Base-by-base conservation (phyloP, 2,329 filamentous ascomycete genomes). In the Colletotrichum brevisporum region DNA sequence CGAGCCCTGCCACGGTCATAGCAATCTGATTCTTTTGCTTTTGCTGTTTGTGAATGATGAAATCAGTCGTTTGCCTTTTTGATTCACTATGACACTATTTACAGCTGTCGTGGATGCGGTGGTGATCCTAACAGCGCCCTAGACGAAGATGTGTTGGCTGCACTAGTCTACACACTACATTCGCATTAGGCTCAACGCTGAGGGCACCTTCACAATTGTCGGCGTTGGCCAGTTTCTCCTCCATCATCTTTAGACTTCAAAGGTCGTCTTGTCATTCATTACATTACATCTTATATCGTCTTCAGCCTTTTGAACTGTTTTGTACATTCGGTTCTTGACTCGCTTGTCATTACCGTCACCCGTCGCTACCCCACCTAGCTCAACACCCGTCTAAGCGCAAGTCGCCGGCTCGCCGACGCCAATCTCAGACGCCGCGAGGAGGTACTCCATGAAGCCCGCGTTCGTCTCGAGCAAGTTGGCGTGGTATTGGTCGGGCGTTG, bases 361-460 rank as follows among this genome's bases (percentile, higher is more conserved):
- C 43, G 18, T 47, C 15, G 15, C 9, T 31, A 8, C 41, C 41
- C 41, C 13, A 4, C 47, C 18, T 4, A 21, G 26, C 55, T 1
- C 41, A 2, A 39, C 10, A 45, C 10, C 5, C 0, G 0, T 9
- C 0, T 45, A 61, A 16, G 45, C 36, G 65, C 69, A 71, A 8
- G 56, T 69, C 48, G 53, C 60, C 27, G 69, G 59, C 27, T 71
- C 56, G 45, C 70, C 70, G 4, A 72, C 41, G 26, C 70, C 70
- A 39, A 71, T 65, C 39, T 71, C 70, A 0, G 70, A 65, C 15
- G 70, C 70, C 2, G 70, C 65, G 2, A 72, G 69, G 31, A 82
- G 72, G 57, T 85, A 75, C 74, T 88, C 84, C 78, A 86, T 87
- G 73, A 86, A 80, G 0, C 81, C 85, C 5, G 82, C 80, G 3